phyloP scores from a whole-genome alignment of 495 filamentous ascomycete genomes.

The Hypomontagnella submonticulosa region DNA sequence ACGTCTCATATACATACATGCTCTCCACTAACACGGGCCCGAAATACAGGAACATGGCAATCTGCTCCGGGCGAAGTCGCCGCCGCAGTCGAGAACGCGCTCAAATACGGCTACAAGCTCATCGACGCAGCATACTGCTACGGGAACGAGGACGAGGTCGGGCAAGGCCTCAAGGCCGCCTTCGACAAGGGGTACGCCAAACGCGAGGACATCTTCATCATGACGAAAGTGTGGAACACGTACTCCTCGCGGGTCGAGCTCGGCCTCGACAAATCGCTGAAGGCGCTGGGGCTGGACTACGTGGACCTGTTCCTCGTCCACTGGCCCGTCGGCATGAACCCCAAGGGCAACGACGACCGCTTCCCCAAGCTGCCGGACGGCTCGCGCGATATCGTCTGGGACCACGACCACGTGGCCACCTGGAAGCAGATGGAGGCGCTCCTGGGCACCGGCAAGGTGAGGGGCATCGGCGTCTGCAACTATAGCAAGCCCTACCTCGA shows the following conservation, averaged over 20 bases:
- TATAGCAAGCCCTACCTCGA: conserved; percentile 79
- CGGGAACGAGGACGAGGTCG: conserved; percentile 68
- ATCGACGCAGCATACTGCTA: conserved; percentile 70
- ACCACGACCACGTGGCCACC: conserved; percentile 74
- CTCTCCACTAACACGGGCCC: conserved; percentile 5
- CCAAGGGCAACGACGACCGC: conserved; percentile 76
- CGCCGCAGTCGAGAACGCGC: conserved; percentile 63
- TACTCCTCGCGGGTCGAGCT: conserved; percentile 75
- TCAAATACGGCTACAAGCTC: conserved; percentile 73
- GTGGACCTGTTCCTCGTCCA: conserved; percentile 84
- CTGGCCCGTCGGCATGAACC: conserved; percentile 88
- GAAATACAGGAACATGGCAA: conserved; percentile 76
- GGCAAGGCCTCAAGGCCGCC: conserved; percentile 67
- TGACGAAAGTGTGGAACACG: conserved; percentile 85
- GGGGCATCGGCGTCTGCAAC: conserved; percentile 85
- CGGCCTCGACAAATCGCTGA: conserved; percentile 75
- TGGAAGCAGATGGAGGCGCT: conserved; percentile 86
- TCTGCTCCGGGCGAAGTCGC: conserved; percentile 69
- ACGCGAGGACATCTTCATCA: conserved; percentile 83
- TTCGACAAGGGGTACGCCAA: conserved; percentile 73
- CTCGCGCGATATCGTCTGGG: conserved; percentile 71
- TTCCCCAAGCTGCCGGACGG: conserved; percentile 81
- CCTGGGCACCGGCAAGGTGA: conserved; percentile 71
- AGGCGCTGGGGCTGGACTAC: conserved; percentile 78
- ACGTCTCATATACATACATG: neutral